Evolutionary conservation across 345 rosid genomes (phyloP), one percentile per base, ranked within the genome.

Genomic region (Noccaea caerulescens): DNA sequence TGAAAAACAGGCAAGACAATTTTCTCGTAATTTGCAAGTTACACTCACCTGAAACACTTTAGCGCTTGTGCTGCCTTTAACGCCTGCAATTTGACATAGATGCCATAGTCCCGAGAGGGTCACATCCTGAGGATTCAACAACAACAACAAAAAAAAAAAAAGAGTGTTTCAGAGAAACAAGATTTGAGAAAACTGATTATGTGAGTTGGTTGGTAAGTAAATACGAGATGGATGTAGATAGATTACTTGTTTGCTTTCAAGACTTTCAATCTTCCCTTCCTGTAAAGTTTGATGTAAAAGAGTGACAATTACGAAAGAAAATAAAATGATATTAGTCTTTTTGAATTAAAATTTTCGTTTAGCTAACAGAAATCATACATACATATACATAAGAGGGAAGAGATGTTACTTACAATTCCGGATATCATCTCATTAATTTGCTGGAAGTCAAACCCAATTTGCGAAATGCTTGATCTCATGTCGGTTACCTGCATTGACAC

Each of bases 211-310:
- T 63, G 12, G 2, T 66, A 30, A 30, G 50, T 27, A 7, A 18
- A 66, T 54, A 37, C 18, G 1, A 7, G 57, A 52, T 36, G 10
- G 64, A 12, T 45, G 66, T 56, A 49, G 16, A 14, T 37, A 69
- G 39, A 68, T 44, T 70, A 88, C 97, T 87, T 86, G 96, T 82
- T 90, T 93, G 85, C 73, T 80, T 77, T 93, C 96, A 8, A 90
- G 77, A 74, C 85, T 75, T 41, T 84, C 92, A 61, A 90, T 83
- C 82, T 88, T 93, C 71, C 82, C 91, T 80, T 93, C 96, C 98
- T 88, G 91, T 74, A 58, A 61, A 69, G 49, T 51, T 11, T 44
- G 51, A 42, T 58, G 23, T 63, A 64, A 73, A 36, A 66, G 70
- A 65, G 65, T 47, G 23, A 43, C 32, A 13, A 25, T 30, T 52